phyloP scores from a whole-genome alignment of 257 asterid species.

The Solanum rostratum region DNA sequence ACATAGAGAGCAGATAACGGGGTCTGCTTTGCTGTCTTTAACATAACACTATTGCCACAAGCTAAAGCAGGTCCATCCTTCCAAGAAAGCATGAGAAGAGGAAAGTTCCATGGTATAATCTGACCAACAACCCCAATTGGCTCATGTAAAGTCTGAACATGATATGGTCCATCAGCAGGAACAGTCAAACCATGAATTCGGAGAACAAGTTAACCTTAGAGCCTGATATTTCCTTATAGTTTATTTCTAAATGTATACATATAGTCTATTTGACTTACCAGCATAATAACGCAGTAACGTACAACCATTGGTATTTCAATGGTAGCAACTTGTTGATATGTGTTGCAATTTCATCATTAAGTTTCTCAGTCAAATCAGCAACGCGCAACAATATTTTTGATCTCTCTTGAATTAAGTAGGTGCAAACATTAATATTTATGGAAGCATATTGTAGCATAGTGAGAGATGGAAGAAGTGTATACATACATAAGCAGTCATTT shows the following conservation, averaged over 20 bases:
- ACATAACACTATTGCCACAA: slow-evolving; percentile 66
- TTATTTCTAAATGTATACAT: not conserved
- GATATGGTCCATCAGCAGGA: not conserved
- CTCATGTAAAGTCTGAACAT: not conserved
- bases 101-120: not conserved
- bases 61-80: slow-evolving; percentile 96
- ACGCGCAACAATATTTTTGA: not conserved
- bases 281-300: not conserved
- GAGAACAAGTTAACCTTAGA: not conserved
- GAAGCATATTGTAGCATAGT: not conserved
- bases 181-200: not conserved
- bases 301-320: not conserved
- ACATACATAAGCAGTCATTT: not conserved
- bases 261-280: not conserved
- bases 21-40: slow-evolving; percentile 96
- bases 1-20: slow-evolving; percentile 86
- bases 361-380: not conserved
- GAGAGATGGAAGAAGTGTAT: not conserved
- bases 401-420: not conserved
- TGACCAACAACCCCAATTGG: not conserved
- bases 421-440: not conserved
- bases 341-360: not conserved
- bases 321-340: not conserved
- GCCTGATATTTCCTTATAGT: not conserved
- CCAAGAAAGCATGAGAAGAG: slow-evolving; percentile 24